Evolutionary conservation across 2,329 filamentous ascomycete species (phyloP).

Genomic region (Reticulascus tulasneorum): DNA sequence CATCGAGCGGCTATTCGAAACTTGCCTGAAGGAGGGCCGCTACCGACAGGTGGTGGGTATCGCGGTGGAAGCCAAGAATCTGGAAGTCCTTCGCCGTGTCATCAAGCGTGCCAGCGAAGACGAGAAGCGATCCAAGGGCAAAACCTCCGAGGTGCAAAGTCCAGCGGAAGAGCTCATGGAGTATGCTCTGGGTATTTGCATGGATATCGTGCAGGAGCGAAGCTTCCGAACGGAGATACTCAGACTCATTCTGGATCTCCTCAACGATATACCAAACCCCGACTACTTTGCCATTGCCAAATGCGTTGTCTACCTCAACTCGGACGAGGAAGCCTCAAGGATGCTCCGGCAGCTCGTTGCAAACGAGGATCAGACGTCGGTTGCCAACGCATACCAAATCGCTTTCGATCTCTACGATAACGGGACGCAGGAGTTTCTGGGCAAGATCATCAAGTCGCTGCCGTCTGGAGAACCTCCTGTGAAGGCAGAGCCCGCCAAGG

Average conservation of each 20-base stretch:
- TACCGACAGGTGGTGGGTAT: constrained; percentile 97
- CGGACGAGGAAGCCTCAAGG: constrained; percentile 82
- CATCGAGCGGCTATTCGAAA: constrained; percentile 87
- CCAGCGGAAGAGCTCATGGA: constrained; percentile 89
- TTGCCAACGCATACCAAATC: constrained; percentile 91
- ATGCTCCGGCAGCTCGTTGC: constrained; percentile 81
- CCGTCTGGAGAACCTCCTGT: constrained; percentile 48
- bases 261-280: constrained; percentile 86
- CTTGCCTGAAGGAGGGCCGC: constrained; percentile 77
- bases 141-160: constrained; percentile 47
- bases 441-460: constrained; percentile 80
- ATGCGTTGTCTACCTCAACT: constrained; percentile 93
- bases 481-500: constrained; percentile 37
- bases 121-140: constrained; percentile 67
- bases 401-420: constrained; percentile 98
- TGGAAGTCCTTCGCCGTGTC: constrained; percentile 79
- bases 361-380: constrained; percentile 71
- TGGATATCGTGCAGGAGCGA: constrained; percentile 95
- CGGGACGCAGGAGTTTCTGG: constrained; percentile 92
- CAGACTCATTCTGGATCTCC: constrained; percentile 86
- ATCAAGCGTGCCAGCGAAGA: constrained; percentile 88
- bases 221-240: constrained; percentile 80
- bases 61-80: constrained; percentile 88
- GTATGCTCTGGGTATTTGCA: constrained; percentile 91
- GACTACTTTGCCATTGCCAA: constrained; percentile 98